Evolutionary conservation across 495 filamentous ascomycete species (phyloP), one percentile per base, ranked within the genome.

Genomic region (Aspergillus biplanus): DNA sequence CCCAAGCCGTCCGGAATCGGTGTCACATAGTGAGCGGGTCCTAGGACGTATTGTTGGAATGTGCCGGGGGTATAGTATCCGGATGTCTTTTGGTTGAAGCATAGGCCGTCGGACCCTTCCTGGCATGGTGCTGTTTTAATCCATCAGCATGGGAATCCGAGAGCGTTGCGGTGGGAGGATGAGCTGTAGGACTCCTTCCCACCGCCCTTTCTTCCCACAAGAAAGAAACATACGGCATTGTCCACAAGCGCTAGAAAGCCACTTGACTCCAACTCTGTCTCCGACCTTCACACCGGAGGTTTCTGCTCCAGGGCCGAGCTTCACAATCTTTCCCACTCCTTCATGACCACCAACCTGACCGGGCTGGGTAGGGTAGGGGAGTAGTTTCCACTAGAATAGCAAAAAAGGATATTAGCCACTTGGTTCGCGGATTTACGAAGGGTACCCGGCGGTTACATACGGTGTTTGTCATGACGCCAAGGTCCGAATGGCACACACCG

Each of bases 401-500:
- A 35, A 35, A 31, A 11, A 16, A 37, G 15, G 21, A 27, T 27
- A 27, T 27, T 27, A 27, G 21, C 21, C 21, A 27, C 1, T 27
- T 27, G 21, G 21, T 27, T 27, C 21, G 21, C 21, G 21, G 2
- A 27, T 27, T 27, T 27, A 2, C 21, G 21, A 27, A 50, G 21
- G 33, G 46, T 34, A 12, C 11, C n/a, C n/a, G 7, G 37, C 9
- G 49, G 32, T 61, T 59, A 27, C 63, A 53, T 73, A 80, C 77
- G 7, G 72, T 69, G 66, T 86, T 86, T 47, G 78, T 81, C 83
- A 90, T 90, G 66, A 89, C 73, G 32, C 82, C 80, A 63, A 81
- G 73, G 67, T 92, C 89, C 12, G 85, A 88, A 70, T 89, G 87
- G 71, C 89, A 91, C 37, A 92, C 86, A 53, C 89, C 89, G 1